Percentiles rank a stretch among this genome's conserved stretches.
Evolutionary conservation across 192 early-diverging fungal species (phyloP).

Genomic region (Hyaloraphidium curvatum): DNA sequence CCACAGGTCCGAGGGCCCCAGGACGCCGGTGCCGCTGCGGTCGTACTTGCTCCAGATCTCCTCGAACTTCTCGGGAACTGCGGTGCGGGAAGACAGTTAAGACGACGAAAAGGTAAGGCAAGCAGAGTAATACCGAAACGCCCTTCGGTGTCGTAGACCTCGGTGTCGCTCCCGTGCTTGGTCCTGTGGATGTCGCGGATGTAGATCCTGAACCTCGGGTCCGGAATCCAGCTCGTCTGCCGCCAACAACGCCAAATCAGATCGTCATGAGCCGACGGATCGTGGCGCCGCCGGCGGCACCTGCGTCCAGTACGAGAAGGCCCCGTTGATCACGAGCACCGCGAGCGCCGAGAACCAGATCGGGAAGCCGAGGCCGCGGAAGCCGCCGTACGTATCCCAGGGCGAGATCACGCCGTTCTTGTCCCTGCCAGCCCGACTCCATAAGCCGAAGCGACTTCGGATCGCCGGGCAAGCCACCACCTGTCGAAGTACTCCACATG

Average conservation of each 20-base stretch:
- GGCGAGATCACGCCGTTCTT: constrained; percentile 24
- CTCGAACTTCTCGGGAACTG: constrained; percentile 29
- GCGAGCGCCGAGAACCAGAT: constrained; percentile 15
- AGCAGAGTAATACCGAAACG: not conserved
- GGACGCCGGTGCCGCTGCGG: constrained; percentile 11
- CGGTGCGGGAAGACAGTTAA: not conserved
- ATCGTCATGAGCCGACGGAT: too few species aligned
- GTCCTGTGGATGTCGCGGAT: constrained; percentile 22
- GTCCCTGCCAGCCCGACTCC: too few species aligned
- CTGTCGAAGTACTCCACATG: constrained; percentile 30
- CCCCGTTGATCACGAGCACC: constrained; percentile 17
- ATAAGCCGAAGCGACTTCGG: too few species aligned
- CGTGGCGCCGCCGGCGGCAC: too few species aligned
- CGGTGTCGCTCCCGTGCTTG: constrained; percentile 31
- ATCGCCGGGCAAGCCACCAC: too few species aligned
- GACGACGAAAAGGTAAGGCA: not conserved
- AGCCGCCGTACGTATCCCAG: constrained; percentile 11
- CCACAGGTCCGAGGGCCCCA: constrained; percentile 10
- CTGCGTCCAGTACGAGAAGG: constrained; percentile 16
- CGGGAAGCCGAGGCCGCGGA: constrained; percentile 24
- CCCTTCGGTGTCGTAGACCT: constrained; percentile 19
- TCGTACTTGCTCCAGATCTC: constrained; percentile 25
- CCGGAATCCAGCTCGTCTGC: constrained; percentile 19
- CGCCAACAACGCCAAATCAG: not conserved
- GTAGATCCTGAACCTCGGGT: constrained; percentile 26